These are phyloP conservation scores for Dalbergia cochinchinensis DNA, from an alignment of 306 rosid species.

Conservation along the genomic window DNA sequence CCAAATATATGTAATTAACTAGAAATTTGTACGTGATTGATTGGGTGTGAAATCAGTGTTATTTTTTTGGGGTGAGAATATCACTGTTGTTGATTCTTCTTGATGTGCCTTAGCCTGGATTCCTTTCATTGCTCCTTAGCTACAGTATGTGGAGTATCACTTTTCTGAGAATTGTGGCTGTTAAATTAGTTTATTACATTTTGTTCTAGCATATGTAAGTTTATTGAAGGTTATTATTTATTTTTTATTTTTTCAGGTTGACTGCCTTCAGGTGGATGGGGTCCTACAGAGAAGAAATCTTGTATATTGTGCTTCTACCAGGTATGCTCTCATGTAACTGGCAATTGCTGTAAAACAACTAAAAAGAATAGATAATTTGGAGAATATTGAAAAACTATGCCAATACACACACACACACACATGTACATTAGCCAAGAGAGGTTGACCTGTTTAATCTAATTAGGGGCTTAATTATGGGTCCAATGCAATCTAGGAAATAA, in stretches of 20 bases:
- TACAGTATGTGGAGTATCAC: conserved; percentile 1
- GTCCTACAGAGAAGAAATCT: conserved; percentile 93
- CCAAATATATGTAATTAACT: background rate
- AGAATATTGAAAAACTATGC: background rate
- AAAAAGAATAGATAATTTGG: background rate
- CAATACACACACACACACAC: background rate
- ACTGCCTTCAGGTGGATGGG: conserved; percentile 90
- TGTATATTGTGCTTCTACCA: conserved; percentile 97
- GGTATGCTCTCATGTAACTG: conserved; percentile 59
- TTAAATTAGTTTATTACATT: conserved; percentile 18
- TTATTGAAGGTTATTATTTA: conserved; percentile 9
- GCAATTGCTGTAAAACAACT: conserved; percentile 23
- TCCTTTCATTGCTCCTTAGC: conserved; percentile 17
- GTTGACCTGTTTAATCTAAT: background rate
- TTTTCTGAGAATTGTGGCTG: conserved; percentile 1
- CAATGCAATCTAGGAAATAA: background rate
- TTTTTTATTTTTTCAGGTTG: conserved; percentile 69
- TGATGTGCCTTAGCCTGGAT: background rate
- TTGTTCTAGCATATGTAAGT: conserved; percentile 17
- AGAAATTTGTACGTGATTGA: background rate
- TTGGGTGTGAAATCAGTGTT: background rate
- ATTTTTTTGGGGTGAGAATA: background rate
- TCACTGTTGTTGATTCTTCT: background rate
- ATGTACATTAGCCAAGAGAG: too few species aligned
- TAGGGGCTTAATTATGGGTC: background rate